phyloP scores from a whole-genome alignment of 2,329 filamentous ascomycete species.

The Fusarium veterinarium region DNA sequence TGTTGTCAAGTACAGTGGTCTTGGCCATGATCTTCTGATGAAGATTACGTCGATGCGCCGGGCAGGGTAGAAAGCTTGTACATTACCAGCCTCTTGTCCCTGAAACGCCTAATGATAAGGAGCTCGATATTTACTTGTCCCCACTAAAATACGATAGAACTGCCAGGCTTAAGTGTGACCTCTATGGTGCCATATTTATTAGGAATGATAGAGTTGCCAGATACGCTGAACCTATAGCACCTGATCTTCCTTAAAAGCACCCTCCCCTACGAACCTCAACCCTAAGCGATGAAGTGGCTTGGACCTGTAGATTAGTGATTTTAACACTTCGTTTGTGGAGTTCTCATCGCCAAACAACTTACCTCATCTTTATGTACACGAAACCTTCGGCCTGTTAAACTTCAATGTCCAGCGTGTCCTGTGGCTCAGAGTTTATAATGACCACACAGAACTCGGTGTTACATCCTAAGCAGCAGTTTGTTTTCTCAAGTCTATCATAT shows the following conservation, averaged over 20 bases:
- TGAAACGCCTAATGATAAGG: not conserved
- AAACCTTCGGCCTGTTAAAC: not conserved
- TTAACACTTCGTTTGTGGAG: too few relatives aligned
- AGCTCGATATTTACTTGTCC: not conserved
- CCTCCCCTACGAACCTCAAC: rapidly evolving
- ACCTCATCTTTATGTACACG: not conserved
- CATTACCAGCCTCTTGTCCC: not conserved
- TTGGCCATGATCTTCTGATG: not conserved
- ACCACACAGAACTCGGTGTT: too few relatives aligned
- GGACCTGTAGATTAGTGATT: too few relatives aligned
- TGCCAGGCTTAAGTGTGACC: rapidly evolving
- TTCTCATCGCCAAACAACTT: not conserved
- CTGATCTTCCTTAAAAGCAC: not conserved
- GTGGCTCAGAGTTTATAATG: too few relatives aligned
- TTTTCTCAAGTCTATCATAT: not conserved
- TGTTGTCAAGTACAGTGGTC: not conserved
- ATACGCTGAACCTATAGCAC: not conserved
- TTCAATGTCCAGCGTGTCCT: not conserved
- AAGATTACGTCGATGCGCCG: not conserved
- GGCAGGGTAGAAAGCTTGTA: not conserved
- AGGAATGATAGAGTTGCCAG: not conserved
- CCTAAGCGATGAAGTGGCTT: not conserved
- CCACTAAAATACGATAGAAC: not conserved
- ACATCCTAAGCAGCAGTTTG: rapidly evolving
- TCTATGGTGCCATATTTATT: not conserved